phyloP scores from a whole-genome alignment of 192 early-diverging fungal genomes.

The Coemansia sp. region DNA sequence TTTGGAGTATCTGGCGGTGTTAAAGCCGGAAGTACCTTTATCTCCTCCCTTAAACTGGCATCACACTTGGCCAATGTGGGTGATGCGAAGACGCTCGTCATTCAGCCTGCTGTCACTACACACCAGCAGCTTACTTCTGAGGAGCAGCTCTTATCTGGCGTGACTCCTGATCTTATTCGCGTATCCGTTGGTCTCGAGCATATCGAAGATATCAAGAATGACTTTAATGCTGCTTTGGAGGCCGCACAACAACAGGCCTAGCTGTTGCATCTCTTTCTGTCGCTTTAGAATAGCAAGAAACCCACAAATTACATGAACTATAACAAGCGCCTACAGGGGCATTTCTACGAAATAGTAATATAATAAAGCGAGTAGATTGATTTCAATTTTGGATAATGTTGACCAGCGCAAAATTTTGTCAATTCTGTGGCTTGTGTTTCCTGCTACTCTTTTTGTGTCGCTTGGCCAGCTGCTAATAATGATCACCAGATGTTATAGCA shows the following conservation, averaged over 20 bases:
- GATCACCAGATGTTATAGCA: no score
- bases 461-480: no score
- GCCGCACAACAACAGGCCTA: slow-evolving; percentile 7
- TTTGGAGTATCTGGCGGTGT: slow-evolving; percentile 66
- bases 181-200: slow-evolving; percentile 85
- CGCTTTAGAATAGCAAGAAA: neutral
- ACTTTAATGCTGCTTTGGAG: slow-evolving; percentile 61
- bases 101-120: slow-evolving; percentile 81
- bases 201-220: slow-evolving; percentile 68
- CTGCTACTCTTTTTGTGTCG: no score
- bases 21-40: slow-evolving; percentile 65
- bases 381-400: no score
- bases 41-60: slow-evolving; percentile 74
- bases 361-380: no score
- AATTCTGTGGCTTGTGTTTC: no score
- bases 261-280: neutral
- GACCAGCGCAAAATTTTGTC: no score
- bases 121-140: slow-evolving; percentile 83
- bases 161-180: slow-evolving; percentile 77
- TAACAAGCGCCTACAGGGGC: neutral
- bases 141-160: slow-evolving; percentile 76
- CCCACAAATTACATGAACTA: neutral
- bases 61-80: slow-evolving; percentile 96
- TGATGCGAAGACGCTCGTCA: slow-evolving; percentile 85
- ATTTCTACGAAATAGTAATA: no score